phyloP scores from a whole-genome alignment of 164 flowering plant species.

The Dillenia suffruticosa region DNA sequence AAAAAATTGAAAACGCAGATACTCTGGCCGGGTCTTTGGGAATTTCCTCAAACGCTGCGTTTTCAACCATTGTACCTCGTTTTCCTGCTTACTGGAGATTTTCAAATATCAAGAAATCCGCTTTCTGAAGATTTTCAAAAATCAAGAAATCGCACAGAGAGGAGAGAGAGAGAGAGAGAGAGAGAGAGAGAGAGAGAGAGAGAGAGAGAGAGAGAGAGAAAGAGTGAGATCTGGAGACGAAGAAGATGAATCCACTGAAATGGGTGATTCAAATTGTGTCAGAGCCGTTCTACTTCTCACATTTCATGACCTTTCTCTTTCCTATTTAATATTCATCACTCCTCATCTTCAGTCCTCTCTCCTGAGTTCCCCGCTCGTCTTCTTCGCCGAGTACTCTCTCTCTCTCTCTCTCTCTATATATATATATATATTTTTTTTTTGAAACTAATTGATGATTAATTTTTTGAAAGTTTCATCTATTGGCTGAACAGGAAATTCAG shows the following conservation, averaged over 20 bases:
- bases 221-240: slow-evolving; percentile 17
- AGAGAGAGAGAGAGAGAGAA: slow-evolving; percentile 1
- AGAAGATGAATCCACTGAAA: slow-evolving; percentile 22
- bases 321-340: slow-evolving; percentile 65
- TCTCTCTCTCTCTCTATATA: not conserved
- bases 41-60: too few relatives aligned
- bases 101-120: too few relatives aligned
- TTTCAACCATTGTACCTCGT: too few relatives aligned
- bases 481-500: slow-evolving; percentile 66
- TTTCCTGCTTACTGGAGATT: too few relatives aligned
- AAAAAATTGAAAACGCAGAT: too few relatives aligned
- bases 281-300: slow-evolving; percentile 69
- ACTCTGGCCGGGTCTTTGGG: too few relatives aligned
- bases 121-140: too few relatives aligned
- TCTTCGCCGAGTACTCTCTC: slow-evolving; percentile 46
- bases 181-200: not conserved
- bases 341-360: slow-evolving; percentile 47
- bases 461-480: not conserved
- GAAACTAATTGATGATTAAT: not conserved
- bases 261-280: slow-evolving; percentile 55
- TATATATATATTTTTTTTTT: too few relatives aligned
- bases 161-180: slow-evolving; percentile 5
- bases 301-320: slow-evolving; percentile 78
- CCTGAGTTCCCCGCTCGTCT: slow-evolving; percentile 41
- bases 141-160: not conserved